A percentile compares a stretch with the other conserved stretches of the same genome.
These are phyloP conservation scores for Trichocladium uniseriatum DNA, from an alignment of 495 filamentous ascomycete genomes.

Conservation along the genomic window DNA sequence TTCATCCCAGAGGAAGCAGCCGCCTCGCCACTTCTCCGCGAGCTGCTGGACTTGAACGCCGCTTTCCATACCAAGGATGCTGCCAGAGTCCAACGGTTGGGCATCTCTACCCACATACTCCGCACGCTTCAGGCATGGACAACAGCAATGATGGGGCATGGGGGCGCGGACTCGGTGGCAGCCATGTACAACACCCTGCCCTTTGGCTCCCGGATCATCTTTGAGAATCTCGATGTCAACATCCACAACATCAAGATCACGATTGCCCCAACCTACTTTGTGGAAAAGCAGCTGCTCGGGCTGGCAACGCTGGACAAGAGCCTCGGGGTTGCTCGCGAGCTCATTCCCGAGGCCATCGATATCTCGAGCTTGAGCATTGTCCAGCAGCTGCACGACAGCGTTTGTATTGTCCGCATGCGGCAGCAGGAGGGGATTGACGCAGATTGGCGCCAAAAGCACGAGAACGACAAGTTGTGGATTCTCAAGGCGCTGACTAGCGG, in stretches of 20 bases:
- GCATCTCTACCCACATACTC: slow-evolving; percentile 34
- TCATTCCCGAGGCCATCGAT: slow-evolving; percentile 30
- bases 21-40: slow-evolving; percentile 24
- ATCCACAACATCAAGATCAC: slow-evolving; percentile 28
- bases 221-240: slow-evolving; percentile 33
- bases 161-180: background rate
- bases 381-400: slow-evolving; percentile 38
- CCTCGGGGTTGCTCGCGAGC: slow-evolving; percentile 22
- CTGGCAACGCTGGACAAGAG: slow-evolving; percentile 19
- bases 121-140: slow-evolving; percentile 38
- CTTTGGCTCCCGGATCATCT: slow-evolving; percentile 40
- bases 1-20: slow-evolving; percentile 37
- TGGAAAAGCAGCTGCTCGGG: slow-evolving; percentile 34
- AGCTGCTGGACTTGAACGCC: slow-evolving; percentile 33
- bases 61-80: slow-evolving; percentile 42
- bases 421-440: background rate
- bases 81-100: slow-evolving; percentile 30
- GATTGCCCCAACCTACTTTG: slow-evolving; percentile 33
- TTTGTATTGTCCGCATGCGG: slow-evolving; percentile 33
- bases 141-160: slow-evolving; percentile 4
- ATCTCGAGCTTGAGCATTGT: slow-evolving; percentile 33
- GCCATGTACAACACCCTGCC: slow-evolving; percentile 20
- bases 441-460: background rate
- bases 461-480: slow-evolving; percentile 27
- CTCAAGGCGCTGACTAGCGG: slow-evolving; percentile 42